Conservation (phyloP, 2,329 filamentous ascomycete species). For the Trichoderma breve region DNA sequence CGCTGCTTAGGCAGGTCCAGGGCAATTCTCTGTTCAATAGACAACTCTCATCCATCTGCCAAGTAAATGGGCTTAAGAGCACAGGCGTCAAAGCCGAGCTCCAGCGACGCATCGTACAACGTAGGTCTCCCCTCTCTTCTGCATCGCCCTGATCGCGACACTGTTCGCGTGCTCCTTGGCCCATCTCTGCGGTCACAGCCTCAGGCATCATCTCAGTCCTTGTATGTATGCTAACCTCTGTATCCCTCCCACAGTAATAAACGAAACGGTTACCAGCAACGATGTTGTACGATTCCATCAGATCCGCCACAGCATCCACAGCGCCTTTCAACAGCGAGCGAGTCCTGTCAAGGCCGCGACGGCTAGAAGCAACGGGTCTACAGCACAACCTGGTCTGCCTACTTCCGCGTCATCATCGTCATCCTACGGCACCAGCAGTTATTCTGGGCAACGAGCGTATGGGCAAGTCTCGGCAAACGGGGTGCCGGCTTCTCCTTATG, state of each 20-base stretch:
- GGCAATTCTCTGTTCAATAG: slow-evolving; percentile 50
- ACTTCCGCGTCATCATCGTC: slow-evolving; percentile 16
- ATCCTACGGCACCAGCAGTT: slow-evolving; percentile 13
- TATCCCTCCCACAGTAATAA: slow-evolving; percentile 37
- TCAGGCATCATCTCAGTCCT: not conserved
- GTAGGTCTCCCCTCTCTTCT: slow-evolving; percentile 54
- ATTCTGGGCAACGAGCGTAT: not conserved
- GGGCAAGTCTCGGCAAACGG: not conserved
- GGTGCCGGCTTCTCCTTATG: slow-evolving; percentile 18
- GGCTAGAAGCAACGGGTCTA: slow-evolving; percentile 18
- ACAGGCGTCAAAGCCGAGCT: slow-evolving; percentile 83
- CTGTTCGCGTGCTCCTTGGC: not conserved
- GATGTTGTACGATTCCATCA: slow-evolving; percentile 44
- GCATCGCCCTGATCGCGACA: not conserved
- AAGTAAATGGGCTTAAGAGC: slow-evolving; percentile 69
- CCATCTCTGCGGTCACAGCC: not conserved
- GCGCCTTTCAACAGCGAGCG: slow-evolving; percentile 32
- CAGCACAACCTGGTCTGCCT: slow-evolving; percentile 17
- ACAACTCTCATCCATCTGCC: slow-evolving; percentile 75
- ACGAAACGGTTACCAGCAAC: slow-evolving; percentile 37
- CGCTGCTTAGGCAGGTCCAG: slow-evolving; percentile 46
- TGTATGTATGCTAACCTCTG: slow-evolving; percentile 4
- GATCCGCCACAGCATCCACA: slow-evolving; percentile 43
- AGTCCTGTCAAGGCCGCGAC: slow-evolving; percentile 28
- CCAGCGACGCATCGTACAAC: slow-evolving; percentile 71